These are phyloP conservation scores for Rhodotorula sp. DNA, from an alignment of 1,284 basidiomycete species.

Conservation along the genomic window DNA sequence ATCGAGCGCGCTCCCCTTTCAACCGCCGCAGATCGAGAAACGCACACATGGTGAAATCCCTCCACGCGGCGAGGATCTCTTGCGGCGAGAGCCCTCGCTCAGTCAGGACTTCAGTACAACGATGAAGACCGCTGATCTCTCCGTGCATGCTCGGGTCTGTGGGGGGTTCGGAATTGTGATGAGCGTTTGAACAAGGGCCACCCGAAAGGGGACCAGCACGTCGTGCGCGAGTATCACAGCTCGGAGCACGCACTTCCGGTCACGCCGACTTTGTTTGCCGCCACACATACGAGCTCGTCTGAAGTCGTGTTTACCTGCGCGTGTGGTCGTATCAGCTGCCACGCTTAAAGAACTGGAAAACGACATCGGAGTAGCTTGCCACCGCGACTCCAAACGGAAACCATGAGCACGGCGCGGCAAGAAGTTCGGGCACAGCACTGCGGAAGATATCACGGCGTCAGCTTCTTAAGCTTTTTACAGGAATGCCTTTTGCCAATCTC, in stretches of 20 bases:
- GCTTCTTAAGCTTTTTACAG: no score
- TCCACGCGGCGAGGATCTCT: conserved; percentile 42
- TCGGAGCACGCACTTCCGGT: conserved; percentile 33
- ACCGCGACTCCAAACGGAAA: conserved; percentile 39
- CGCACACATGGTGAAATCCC: conserved; percentile 35
- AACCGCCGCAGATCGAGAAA: neutral
- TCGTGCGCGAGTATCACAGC: neutral
- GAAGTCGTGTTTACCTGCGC: conserved; percentile 41
- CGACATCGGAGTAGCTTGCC: conserved; percentile 14
- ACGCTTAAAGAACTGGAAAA: neutral
- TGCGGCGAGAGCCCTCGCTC: conserved; percentile 35
- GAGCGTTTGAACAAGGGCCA: neutral
- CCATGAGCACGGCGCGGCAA: conserved; percentile 32
- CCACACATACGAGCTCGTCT: conserved; percentile 43
- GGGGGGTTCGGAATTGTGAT: rapidly evolving
- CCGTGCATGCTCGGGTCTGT: conserved; percentile 43
- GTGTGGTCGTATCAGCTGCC: neutral
- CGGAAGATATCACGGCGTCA: no score
- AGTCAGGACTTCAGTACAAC: conserved; percentile 40
- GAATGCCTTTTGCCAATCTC: no score
- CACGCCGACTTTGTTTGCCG: conserved; percentile 40
- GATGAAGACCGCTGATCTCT: conserved; percentile 42
- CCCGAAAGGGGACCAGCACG: neutral
- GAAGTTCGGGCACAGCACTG: conserved; percentile 22
- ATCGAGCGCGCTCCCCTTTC: neutral